Evolutionary conservation across 1,139 yeast species (phyloP), one percentile per base, ranked within the genome.

Genomic region (Candida labiduridarum): DNA sequence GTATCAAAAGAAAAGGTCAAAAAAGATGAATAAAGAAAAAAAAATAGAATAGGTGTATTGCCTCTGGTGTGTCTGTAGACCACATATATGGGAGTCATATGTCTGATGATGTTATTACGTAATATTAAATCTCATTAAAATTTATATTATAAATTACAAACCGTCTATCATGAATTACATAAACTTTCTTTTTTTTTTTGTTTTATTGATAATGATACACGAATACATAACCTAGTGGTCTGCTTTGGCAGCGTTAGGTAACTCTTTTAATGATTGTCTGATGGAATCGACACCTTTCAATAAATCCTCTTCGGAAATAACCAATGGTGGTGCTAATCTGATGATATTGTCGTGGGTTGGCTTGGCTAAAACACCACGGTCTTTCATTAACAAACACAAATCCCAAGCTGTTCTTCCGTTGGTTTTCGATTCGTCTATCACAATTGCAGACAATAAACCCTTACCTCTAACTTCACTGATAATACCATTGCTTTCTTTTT

Each of bases 331-430:
- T 8, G 98, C 97, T 67, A 92, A 79, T 75, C 99, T 87, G 66
- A 92, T 92, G 62, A 94, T 92, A 68, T 90, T 87, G 64, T 91
- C 97, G 67, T 92, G 99, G 2, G 99, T 92, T 59, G 98, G 98
- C 76, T 92, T 92, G 57, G 99, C 98, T 65, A 92, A 78, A 31
- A 92, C 87, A 51, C 99, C 99, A 56, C 83, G 76, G 52, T 88
- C 84, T 72, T 89, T 91, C 95, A 94, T 87, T 61, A 89, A 73
- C 62, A 92, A 68, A 73, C 99, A 92, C 62, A 92, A 79, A 67
- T 92, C 98, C 98, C 98, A 94, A 2, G 98, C 98, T 39, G 95
- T 80, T 70, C 94, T 84, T 55, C 97, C 97, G 65, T 87, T 86
- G 53, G 97, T 84, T 72, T 87, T 87, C 45, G 84, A 57, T 50